Evolutionary conservation across 208 protist species (phyloP), one percentile per base, ranked within the genome.

Genomic region (Porcisia deanei): DNA sequence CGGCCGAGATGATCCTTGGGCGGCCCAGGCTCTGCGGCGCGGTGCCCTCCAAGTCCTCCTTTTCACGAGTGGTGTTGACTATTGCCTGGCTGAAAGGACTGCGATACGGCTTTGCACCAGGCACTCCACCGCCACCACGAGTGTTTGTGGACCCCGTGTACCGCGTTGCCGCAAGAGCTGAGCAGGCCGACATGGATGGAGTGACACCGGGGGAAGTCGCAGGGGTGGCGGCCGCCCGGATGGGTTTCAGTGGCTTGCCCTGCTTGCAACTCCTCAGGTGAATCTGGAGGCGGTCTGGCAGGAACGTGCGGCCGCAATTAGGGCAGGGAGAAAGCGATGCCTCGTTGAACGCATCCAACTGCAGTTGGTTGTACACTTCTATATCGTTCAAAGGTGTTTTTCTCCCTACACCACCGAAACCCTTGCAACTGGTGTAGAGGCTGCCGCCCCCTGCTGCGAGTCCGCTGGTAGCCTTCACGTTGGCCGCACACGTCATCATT

Each of bases 261-360:
- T 92, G 89, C 75, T 91, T 96, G 81, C 96, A 98, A 76, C 89
- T 95, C 49, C 88, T 85, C 68, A 94, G 79, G 73, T 98, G 96
- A 25, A 98, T 82, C 75, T 90, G 86, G 25, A 98, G 87, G 6
- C 93, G 88, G 57, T 97, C 94, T 1, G 96, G 96, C 49, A 96
- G 70, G 71, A 98, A 98, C 30, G 90, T 98, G 79, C 96, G 90
- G 64, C 88, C 86, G 76, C 96, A 98, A 77, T 97, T 92, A 2
- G 87, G 88, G 84, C 95, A 98, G 55, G 89, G 86, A 8, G 84
- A 63, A 22, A 98, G 84, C 41, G 84, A 73, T 22, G 85, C 89
- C 30, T 81, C 81, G 59, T 94, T 94, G 79, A 92, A 98, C 14
- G 83, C 73, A 65, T 96, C 74, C 70, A 94, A 85, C 81, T 96